Conservation (phyloP, 495 filamentous ascomycete species). For the Trichoderma reesei region DNA sequence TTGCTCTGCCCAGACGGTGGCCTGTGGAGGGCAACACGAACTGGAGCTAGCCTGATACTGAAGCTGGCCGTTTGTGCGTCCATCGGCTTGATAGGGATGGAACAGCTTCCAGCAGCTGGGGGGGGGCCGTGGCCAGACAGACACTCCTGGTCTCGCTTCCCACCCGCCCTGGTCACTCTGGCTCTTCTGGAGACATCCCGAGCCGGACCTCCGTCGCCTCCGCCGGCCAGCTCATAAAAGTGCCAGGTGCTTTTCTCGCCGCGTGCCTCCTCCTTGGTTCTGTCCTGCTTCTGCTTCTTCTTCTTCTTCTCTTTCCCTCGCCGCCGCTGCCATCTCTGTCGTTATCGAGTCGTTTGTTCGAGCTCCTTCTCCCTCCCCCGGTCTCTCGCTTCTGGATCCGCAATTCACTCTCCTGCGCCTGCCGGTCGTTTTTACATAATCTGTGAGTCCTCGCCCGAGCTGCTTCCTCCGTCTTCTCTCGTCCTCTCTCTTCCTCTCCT, state of each 20-base stretch:
- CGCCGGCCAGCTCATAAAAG: slow-evolving; percentile 1
- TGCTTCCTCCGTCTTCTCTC: background rate
- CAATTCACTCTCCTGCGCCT: background rate
- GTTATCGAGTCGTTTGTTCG: slow-evolving; percentile 2
- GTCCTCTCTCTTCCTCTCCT: background rate
- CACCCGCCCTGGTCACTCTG: slow-evolving; percentile 3
- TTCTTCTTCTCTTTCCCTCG: background rate
- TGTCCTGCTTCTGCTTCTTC: background rate
- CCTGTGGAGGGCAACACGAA: slow-evolving; percentile 1
- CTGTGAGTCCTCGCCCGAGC: background rate
- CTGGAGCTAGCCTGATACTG: slow-evolving; percentile 4
- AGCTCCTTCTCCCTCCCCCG: background rate
- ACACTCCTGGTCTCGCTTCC: background rate
- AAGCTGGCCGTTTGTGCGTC: slow-evolving; percentile 1
- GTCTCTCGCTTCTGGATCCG: background rate
- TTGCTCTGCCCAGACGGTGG: background rate
- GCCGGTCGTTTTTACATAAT: background rate
- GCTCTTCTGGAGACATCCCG: slow-evolving; percentile 1
- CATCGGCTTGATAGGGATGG: background rate
- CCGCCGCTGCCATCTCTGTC: slow-evolving; percentile 6
- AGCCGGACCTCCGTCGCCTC: background rate
- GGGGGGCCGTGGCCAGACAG: background rate
- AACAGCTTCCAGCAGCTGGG: background rate
- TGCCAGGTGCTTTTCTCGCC: background rate
- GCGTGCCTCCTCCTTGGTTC: slow-evolving; percentile 1